Evolutionary conservation across 345 rosid species (phyloP).

Genomic region (Noccaea caerulescens): DNA sequence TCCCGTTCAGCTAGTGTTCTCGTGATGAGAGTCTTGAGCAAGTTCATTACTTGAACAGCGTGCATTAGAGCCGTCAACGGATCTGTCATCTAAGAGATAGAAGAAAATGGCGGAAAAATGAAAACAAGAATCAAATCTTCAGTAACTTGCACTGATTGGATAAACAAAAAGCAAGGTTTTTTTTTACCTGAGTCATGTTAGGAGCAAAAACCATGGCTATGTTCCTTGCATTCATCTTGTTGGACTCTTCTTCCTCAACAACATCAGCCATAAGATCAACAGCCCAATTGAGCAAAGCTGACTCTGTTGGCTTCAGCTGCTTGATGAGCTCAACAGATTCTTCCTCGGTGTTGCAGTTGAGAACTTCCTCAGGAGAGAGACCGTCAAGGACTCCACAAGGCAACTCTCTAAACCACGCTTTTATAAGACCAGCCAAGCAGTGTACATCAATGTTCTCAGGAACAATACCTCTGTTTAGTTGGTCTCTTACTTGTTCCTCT

Average conservation of each 20-base stretch:
- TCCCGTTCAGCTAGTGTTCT: slow-evolving; percentile 70
- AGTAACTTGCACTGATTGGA: neutral
- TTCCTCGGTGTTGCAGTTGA: slow-evolving; percentile 81
- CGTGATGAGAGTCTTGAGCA: slow-evolving; percentile 80
- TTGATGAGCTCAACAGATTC: slow-evolving; percentile 70
- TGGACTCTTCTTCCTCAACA: slow-evolving; percentile 84
- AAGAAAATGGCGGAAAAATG: neutral
- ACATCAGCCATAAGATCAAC: slow-evolving; percentile 95
- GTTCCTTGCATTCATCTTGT: slow-evolving; percentile 95
- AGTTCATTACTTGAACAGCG: slow-evolving; percentile 98
- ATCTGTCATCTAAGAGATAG: slow-evolving; percentile 74
- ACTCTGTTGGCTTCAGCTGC: slow-evolving; percentile 85
- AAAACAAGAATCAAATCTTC: slow-evolving; percentile 14
- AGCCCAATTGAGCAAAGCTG: slow-evolving; percentile 90
- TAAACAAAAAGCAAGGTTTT: neutral
- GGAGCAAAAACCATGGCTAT: slow-evolving; percentile 97
- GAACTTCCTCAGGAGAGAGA: slow-evolving; percentile 92
- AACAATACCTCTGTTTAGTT: slow-evolving; percentile 85
- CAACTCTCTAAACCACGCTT: slow-evolving; percentile 98
- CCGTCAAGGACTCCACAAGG: slow-evolving; percentile 96
- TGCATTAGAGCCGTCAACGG: slow-evolving; percentile 95
- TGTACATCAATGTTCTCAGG: slow-evolving; percentile 89
- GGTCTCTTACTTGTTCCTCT: slow-evolving; percentile 91
- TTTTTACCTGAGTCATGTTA: slow-evolving; percentile 89
- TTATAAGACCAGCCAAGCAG: slow-evolving; percentile 92